Conservation (phyloP, 306 rosid species). For the Malus orientalis region DNA sequence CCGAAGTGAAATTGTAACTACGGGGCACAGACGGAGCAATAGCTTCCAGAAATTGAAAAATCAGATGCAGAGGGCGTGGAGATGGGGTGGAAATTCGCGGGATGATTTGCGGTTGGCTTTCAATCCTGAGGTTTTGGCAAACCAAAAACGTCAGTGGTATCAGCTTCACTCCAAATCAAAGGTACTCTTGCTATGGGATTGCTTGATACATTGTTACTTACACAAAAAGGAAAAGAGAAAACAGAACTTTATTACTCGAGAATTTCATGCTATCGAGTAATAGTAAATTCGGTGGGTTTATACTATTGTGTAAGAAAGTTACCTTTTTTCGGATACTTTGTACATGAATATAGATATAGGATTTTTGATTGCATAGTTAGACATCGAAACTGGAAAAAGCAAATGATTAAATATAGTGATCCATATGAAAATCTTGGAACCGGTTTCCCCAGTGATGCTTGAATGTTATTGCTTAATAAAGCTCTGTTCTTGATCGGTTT, state of each 20-base stretch:
- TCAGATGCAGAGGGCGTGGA: constrained; percentile 66
- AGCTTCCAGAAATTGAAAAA: constrained; percentile 61
- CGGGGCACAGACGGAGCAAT: constrained; percentile 31
- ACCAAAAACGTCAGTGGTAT: constrained; percentile 98
- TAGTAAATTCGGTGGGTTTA: background rate
- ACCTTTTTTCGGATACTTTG: background rate
- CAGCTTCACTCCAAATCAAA: constrained; percentile 71
- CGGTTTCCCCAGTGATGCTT: background rate
- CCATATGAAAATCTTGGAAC: background rate
- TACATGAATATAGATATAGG: background rate
- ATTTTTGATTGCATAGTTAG: background rate
- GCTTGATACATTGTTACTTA: background rate
- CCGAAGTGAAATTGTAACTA: constrained; percentile 49
- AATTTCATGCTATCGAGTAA: background rate
- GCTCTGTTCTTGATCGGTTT: background rate
- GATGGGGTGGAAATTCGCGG: constrained; percentile 42
- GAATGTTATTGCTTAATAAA: background rate
- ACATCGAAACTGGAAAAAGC: background rate
- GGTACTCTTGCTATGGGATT: constrained; percentile 34
- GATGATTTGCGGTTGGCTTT: constrained; percentile 36
- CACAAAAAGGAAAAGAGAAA: background rate
- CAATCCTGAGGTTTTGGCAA: constrained; percentile 83
- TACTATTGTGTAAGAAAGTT: background rate
- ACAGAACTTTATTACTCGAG: background rate
- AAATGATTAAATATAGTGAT: background rate